These are phyloP conservation scores for Microbotryum lychnidis-dioicae DNA, from an alignment of 1,284 basidiomycete species.

Conservation along the genomic window DNA sequence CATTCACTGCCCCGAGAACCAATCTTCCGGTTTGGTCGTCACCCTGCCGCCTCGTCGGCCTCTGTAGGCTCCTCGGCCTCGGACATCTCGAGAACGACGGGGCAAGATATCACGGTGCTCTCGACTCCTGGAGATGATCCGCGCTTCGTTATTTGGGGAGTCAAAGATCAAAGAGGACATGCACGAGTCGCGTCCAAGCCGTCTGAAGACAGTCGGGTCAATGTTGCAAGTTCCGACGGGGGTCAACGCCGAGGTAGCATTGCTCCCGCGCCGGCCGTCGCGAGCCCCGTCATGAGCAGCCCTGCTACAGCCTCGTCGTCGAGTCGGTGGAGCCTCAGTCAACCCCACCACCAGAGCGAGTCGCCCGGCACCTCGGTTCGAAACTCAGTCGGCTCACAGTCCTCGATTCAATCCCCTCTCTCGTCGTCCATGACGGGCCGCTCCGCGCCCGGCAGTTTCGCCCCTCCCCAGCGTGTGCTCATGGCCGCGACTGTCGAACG, in stretches of 20 bases:
- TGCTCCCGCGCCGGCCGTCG: neutral
- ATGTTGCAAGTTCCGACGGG: neutral
- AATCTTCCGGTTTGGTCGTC: conserved; percentile 18
- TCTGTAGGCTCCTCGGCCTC: conserved; percentile 22
- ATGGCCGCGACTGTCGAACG: conserved; percentile 80
- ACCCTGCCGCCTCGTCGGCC: conserved; percentile 11
- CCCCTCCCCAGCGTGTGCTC: conserved; percentile 39
- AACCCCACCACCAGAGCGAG: neutral
- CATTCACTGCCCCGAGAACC: neutral
- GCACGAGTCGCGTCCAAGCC: neutral
- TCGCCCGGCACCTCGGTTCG: conserved; percentile 23
- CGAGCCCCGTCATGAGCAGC: conserved; percentile 40
- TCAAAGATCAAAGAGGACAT: neutral
- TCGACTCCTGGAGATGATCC: conserved; percentile 63
- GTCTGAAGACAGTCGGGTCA: neutral
- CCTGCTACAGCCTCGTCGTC: conserved; percentile 10
- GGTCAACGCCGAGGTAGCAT: neutral
- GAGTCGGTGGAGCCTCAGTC: conserved; percentile 11
- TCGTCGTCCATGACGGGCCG: neutral
- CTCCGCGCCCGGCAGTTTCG: neutral
- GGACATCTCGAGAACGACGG: conserved; percentile 7
- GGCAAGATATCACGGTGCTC: conserved; percentile 28
- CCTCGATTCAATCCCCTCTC: neutral
- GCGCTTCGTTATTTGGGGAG: conserved; percentile 75
- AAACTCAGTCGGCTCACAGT: conserved; percentile 14